Evolutionary conservation across 2,329 filamentous ascomycete species (phyloP), one percentile per base, ranked within the genome.

Genomic region (Chaetothyriales sp.): DNA sequence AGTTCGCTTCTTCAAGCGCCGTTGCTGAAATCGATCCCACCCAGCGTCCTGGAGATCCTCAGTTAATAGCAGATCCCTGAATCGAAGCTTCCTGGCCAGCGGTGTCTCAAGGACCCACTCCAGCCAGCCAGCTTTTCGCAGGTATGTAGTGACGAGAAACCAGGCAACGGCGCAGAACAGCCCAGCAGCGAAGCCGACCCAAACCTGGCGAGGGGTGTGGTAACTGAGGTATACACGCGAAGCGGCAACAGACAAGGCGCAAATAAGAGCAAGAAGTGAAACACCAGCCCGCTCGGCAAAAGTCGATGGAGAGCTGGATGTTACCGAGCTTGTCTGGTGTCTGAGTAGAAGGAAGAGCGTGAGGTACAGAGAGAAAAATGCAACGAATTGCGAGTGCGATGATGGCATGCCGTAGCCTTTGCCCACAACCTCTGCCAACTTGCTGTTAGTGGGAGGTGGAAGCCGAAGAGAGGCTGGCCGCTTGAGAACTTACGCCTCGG

Each of bases 391-490:
- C 7, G 92, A 86, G 70, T 98, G 92, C 40, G 89, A 95, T 6
- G 80, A 83, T 9, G 92, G 92, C 94, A 98, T 98, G 61, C 92
- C 94, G 65, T 98, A 98, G 58, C 92, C 92, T 68, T 94, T 94
- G 51, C 88, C 80, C 64, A 89, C 82, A 73, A 83, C 80, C 68
- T 79, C 78, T 82, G 59, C 51, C 37, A 6, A n/a, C 40, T 48
- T 40, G 15, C 33, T 40, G 18, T 37, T 18, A 51, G 28, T 44
- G 29, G 22, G 2, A 19, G 9, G 44, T 37, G n/a, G 47, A 50
- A 50, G 18, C 22, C 22, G 22, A 44, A 19, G 33, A 19, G 15
- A 48, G 49, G 48, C 37, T 25, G 19, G 2, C 44, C 47, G 9
- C 22, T 25, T 25, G 22, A 25, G 22, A 13, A 68, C 76, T 74